These are phyloP conservation scores for Anthostomella pinea DNA, from an alignment of 2,329 filamentous ascomycete genomes.

Conservation along the genomic window DNA sequence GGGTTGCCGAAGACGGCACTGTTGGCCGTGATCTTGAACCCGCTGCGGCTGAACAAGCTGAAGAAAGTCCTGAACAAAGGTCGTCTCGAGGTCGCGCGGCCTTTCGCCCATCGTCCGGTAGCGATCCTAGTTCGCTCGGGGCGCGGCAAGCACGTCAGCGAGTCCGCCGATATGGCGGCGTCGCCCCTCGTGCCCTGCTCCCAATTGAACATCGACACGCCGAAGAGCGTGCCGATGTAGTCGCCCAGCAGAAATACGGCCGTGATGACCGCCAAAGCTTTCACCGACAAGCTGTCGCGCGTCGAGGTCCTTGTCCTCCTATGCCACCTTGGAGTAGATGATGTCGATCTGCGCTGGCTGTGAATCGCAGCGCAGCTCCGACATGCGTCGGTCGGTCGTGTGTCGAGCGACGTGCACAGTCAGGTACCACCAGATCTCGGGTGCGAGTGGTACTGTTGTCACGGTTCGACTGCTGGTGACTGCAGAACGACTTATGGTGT, in stretches of 20 bases:
- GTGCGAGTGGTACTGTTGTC: conserved; percentile 43
- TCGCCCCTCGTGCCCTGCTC: not conserved
- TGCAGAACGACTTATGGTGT: too few species aligned
- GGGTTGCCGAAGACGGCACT: conserved; percentile 22
- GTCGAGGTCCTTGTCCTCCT: conserved; percentile 58
- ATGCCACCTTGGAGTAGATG: conserved; percentile 48
- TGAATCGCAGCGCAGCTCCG: conserved; percentile 44
- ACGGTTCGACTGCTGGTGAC: too few species aligned
- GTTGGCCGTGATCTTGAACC: conserved; percentile 22
- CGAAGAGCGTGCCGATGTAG: conserved; percentile 45
- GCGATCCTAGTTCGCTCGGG: conserved; percentile 43
- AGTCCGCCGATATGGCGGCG: not conserved
- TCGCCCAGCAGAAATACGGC: conserved; percentile 47
- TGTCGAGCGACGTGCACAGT: conserved; percentile 43
- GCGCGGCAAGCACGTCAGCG: conserved; percentile 20
- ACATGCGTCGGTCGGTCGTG: conserved; percentile 45
- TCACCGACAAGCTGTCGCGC: conserved; percentile 49
- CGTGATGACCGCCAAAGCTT: conserved; percentile 46
- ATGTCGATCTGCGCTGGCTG: conserved; percentile 47
- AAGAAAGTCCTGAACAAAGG: conserved; percentile 45
- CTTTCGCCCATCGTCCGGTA: conserved; percentile 46
- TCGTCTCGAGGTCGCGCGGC: conserved; percentile 40
- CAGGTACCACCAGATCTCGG: conserved; percentile 47
- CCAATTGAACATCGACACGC: conserved; percentile 48
- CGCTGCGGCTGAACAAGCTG: conserved; percentile 24